These are phyloP conservation scores for Poteriospumella lacustris DNA, from an alignment of 108 stramenopile genomes.

Conservation along the genomic window DNA sequence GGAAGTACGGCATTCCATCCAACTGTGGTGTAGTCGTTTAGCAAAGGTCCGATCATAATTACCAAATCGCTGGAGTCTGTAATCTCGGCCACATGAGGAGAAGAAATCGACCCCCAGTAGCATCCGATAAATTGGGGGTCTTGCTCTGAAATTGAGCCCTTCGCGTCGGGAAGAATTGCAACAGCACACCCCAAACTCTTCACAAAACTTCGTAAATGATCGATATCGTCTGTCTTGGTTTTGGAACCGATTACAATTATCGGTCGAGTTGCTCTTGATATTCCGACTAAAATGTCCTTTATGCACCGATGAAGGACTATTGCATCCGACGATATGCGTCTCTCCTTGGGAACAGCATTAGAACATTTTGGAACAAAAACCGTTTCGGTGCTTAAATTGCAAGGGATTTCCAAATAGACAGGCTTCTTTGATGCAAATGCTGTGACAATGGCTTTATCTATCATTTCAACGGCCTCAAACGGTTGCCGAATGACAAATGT, in stretches of 20 bases:
- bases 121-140: constrained; percentile 21
- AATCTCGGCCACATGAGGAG: constrained; percentile 2
- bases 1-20: constrained; percentile 19
- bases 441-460: constrained; percentile 20
- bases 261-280: no score
- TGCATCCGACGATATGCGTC: no score
- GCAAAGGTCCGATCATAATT: neutral
- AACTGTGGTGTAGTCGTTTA: constrained; percentile 30
- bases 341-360: no score
- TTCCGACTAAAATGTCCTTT: no score
- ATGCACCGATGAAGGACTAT: no score
- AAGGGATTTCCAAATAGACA: constrained; percentile 25
- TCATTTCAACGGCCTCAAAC: constrained; percentile 17
- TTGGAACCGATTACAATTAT: no score
- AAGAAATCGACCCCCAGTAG: constrained; percentile 28
- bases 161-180: constrained; percentile 27
- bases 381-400: neutral
- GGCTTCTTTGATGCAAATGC: constrained; percentile 12
- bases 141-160: constrained; percentile 16
- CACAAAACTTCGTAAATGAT: constrained; percentile 1
- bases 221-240: constrained; percentile 8
- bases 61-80: constrained; percentile 17
- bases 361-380: constrained; percentile 12
- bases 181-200: constrained; percentile 15
- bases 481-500: constrained; percentile 11